Conservation (phyloP, 495 filamentous ascomycete genomes). For the Talaromyces ruber region DNA sequence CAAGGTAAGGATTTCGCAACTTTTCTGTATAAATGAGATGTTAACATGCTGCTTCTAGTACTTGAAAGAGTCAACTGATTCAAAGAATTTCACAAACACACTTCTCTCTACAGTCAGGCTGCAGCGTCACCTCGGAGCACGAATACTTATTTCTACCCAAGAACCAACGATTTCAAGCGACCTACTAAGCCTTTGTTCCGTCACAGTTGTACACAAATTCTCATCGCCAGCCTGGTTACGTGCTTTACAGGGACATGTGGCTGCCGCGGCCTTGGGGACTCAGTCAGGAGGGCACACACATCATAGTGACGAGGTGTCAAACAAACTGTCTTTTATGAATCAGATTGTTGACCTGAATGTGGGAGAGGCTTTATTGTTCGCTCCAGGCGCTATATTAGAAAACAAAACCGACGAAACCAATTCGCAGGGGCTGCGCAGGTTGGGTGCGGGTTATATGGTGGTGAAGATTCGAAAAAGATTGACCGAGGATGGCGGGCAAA, state of each 20-base stretch:
- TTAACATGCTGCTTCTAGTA: constrained; percentile 23
- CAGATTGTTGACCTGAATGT: background rate
- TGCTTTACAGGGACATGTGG: constrained; percentile 54
- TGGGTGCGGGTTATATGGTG: constrained; percentile 7
- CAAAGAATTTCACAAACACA: constrained; percentile 49
- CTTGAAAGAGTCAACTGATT: constrained; percentile 34
- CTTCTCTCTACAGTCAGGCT: constrained; percentile 57
- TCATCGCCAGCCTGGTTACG: constrained; percentile 60
- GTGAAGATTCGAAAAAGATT: constrained; percentile 14
- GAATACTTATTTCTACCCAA: constrained; percentile 67
- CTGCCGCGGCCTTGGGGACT: constrained; percentile 22
- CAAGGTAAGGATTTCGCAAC: constrained; percentile 27
- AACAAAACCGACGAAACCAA: background rate
- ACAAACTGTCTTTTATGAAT: background rate
- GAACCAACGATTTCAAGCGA: constrained; percentile 66
- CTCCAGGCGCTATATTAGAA: background rate
- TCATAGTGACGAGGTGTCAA: background rate
- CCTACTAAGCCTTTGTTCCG: constrained; percentile 62
- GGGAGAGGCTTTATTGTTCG: background rate
- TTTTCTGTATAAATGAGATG: background rate
- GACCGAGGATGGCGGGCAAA: constrained; percentile 16
- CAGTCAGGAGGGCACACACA: background rate
- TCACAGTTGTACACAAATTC: constrained; percentile 70
- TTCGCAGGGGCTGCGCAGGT: background rate
- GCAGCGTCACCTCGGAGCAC: constrained; percentile 59